Evolutionary conservation across 2,329 filamentous ascomycete genomes (phyloP).

Genomic region (Xylariaceae sp.): DNA sequence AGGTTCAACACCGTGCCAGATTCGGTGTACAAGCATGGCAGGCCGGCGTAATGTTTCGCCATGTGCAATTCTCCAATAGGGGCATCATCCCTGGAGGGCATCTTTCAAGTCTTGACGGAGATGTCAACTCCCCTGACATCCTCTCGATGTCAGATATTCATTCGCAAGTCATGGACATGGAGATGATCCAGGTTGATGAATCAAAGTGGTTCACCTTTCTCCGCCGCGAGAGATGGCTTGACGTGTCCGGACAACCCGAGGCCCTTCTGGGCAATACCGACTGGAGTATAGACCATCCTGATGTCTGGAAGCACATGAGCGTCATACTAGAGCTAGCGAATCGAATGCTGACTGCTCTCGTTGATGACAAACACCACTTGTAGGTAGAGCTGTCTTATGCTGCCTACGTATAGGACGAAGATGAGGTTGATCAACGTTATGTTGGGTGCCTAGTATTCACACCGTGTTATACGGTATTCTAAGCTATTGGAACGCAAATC

Average conservation of each 20-base stretch:
- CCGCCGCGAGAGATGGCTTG: conserved; percentile 9
- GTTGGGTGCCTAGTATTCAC: conserved; percentile 3
- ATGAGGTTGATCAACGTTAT: conserved; percentile 4
- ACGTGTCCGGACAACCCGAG: neutral
- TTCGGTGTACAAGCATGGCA: conserved; percentile 2
- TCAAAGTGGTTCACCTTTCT: conserved; percentile 10
- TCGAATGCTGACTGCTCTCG: conserved; percentile 7
- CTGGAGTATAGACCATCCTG: conserved; percentile 11
- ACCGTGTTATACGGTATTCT: conserved; percentile 10
- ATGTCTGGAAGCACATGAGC: conserved; percentile 6
- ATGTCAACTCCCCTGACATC: neutral
- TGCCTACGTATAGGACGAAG: conserved; percentile 10
- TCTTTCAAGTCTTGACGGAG: neutral
- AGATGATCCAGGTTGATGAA: conserved; percentile 10
- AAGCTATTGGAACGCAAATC: neutral
- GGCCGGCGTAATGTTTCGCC: neutral
- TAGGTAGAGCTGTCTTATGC: too few species aligned
- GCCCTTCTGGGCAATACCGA: neutral
- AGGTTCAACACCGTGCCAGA: too few species aligned
- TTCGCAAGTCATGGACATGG: neutral
- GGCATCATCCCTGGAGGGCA: conserved; percentile 7
- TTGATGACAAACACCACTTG: conserved; percentile 10
- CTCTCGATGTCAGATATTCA: neutral
- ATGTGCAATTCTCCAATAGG: neutral
- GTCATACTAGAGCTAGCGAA: conserved; percentile 12